Evolutionary conservation across 108 stramenopile genomes (phyloP).

Genomic region (Fistulifera solaris): DNA sequence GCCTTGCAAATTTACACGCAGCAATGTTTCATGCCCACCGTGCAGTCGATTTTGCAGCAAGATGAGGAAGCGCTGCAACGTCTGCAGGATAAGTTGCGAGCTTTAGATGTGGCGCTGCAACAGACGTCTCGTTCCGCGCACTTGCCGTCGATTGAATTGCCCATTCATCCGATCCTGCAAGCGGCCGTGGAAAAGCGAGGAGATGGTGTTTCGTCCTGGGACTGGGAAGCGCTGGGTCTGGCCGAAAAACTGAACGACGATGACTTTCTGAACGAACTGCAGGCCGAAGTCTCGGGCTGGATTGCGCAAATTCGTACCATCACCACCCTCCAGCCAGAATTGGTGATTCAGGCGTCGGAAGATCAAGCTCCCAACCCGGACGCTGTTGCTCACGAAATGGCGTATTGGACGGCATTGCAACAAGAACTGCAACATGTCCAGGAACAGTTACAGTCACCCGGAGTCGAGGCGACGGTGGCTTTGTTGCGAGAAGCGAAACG

Average conservation of each 20-base stretch:
- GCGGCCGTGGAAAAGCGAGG: constrained; percentile 13
- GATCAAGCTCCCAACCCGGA: constrained; percentile 19
- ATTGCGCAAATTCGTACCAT: constrained; percentile 76
- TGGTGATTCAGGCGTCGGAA: constrained; percentile 49
- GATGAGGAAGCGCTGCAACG: constrained; percentile 19
- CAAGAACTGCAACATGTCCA: constrained; percentile 48
- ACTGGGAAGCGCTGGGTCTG: constrained; percentile 55
- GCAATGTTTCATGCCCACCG: constrained; percentile 70
- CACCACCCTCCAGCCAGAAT: constrained; percentile 45
- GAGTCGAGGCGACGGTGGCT: constrained; percentile 47
- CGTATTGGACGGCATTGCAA: constrained; percentile 75
- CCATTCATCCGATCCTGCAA: constrained; percentile 26
- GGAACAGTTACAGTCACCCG: constrained; percentile 44
- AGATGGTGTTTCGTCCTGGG: constrained; percentile 15
- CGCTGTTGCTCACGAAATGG: constrained; percentile 73
- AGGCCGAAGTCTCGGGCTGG: constrained; percentile 58
- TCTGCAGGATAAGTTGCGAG: constrained; percentile 63
- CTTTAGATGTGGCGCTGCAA: constrained; percentile 67
- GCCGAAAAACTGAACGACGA: constrained; percentile 43
- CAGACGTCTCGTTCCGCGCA: constrained; percentile 51
- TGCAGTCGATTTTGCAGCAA: constrained; percentile 22
- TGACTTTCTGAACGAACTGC: constrained; percentile 64
- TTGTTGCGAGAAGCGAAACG: constrained; percentile 75
- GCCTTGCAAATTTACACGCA: constrained; percentile 66
- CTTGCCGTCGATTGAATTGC: constrained; percentile 51